Evolutionary conservation across 2,329 filamentous ascomycete species (phyloP), one percentile per base, ranked within the genome.

Genomic region (Myriosclerotinia scirpicola): DNA sequence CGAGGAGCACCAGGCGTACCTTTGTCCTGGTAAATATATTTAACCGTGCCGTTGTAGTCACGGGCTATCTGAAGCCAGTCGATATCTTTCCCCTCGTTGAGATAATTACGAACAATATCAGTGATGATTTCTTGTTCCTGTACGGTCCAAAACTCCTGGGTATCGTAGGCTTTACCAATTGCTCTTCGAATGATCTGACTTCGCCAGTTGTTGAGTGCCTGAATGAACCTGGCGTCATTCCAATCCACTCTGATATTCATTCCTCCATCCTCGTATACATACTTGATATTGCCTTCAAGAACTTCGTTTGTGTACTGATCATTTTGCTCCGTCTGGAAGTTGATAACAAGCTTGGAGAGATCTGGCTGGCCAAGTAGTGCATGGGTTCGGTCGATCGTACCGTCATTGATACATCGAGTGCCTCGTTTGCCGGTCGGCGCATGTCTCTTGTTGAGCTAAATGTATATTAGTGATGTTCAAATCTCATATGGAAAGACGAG

Each of bases 1-100:
- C 64, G 64, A 20, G 42, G 22, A n/a, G 64, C 64, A 34, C 64
- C 64, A 9, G 56, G 48, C 3, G 3, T 6, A n/a, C 54, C 64
- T 30, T 26, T 36, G 17, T 44, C 5, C 17, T 65, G 64, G 1
- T 30, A 15, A 5, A 36, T 40, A 1, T 50, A 12, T 7, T 8
- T 20, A 5, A 53, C 8, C 5, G 9, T 7, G 4, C 5, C 22
- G 34, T 65, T 65, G 20, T 65, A 65, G 2, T 53, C 64, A 20
- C 34, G 3, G 12, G 64, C 12, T 8, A 65, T 65, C 9, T 40
- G 22, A 11, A 30, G 8, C 64, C 54, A 65, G 17, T 65, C 64
- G 14, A 65, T 60, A n/a, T 52, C 56, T 7, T 36, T 50, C 17
- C 26, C 36, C 6, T 5, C 17, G 14, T 59, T 22, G 3, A 60